Evolutionary conservation across 495 filamentous ascomycete genomes (phyloP), one percentile per base, ranked within the genome.

Genomic region (Penicillium longicatenatum): DNA sequence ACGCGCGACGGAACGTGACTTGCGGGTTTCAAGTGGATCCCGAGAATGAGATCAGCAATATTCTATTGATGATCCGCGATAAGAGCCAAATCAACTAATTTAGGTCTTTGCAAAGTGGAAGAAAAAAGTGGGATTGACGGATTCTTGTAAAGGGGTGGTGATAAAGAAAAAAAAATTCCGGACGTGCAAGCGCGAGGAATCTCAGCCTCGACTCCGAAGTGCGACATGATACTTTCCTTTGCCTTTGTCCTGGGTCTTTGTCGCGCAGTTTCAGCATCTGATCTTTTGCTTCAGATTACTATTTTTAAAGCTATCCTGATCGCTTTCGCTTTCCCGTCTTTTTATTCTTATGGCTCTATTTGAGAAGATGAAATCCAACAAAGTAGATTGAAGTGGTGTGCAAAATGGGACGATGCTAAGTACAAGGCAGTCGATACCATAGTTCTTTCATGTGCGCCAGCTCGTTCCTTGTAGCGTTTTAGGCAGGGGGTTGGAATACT

Each of bases 1-100:
- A 65, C 63, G 59, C 63, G 67, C 64, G 64, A 63, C 59, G 58
- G 61, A 67, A 64, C 64, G 67, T 67, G 67, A 67, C 48, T 52
- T 41, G 52, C 55, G 19, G 37, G 50, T 52, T 52, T 42, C 21
- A 48, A 48, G 54, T 57, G 52, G 52, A 56, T 60, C 44, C 54
- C 31, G 41, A 26, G 42, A 21, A 41, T 39, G 50, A 21, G 50
- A 52, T 52, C 50, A 41, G 50, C 50, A 52, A 19, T 37, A 41
- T n/a, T n/a, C n/a, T n/a, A n/a, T 26, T 10, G 20, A 43, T 29
- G 45, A 26, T 17, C 45, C 24, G 24, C 22, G 45, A 46, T 46
- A 14, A 46, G 20, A 19, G 21, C 21, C 17, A 46, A 26, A 46
- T 21, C 14, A 12, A n/a, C 11, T 29, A 26, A 19, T 29, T 29